Evolutionary conservation across 2,329 filamentous ascomycete species (phyloP).

Genomic region (Coniosporium uncinatum): DNA sequence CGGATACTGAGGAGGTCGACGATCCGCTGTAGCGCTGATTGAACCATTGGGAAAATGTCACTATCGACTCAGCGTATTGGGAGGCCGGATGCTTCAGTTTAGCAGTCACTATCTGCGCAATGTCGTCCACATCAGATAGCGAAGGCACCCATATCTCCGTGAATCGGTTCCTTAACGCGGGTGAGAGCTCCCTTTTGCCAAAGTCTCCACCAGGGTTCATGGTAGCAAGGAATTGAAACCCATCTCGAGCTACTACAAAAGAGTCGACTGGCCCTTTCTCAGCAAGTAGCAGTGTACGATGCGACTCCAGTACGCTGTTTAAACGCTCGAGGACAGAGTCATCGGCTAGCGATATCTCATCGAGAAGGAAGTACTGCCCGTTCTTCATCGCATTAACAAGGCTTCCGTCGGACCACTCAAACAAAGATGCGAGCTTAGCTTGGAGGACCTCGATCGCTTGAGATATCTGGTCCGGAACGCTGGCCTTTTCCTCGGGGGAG

Average conservation of each 20-base stretch:
- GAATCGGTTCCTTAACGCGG: constrained; percentile 91
- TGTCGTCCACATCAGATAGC: constrained; percentile 77
- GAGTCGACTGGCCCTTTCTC: constrained; percentile 90
- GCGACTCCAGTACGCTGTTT: constrained; percentile 93
- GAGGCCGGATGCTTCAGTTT: constrained; percentile 59
- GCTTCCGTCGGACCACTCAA: constrained; percentile 95
- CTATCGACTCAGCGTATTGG: constrained; percentile 60
- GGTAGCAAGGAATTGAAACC: constrained; percentile 95
- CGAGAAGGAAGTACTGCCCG: constrained; percentile 87
- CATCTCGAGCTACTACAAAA: constrained; percentile 66
- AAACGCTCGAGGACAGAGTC: constrained; percentile 95
- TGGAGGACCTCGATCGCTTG: constrained; percentile 37
- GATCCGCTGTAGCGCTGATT: constrained; percentile 73
- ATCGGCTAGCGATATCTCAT: constrained; percentile 96
- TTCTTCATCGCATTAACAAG: constrained; percentile 90
- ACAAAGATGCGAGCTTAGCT: constrained; percentile 74
- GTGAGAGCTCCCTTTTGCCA: constrained; percentile 95
- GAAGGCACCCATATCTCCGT: constrained; percentile 98
- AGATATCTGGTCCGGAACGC: constrained; percentile 36
- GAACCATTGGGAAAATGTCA: constrained; percentile 93
- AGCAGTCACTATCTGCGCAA: constrained; percentile 76
- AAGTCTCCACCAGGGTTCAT: constrained; percentile 99
- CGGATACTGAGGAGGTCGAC: constrained; percentile 73
- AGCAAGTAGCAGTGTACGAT: constrained; percentile 79
- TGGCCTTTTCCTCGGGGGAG: constrained; percentile 31